Evolutionary conservation across 176 grass and related monocot genomes (phyloP).

Genomic region (Carex littledalei): DNA sequence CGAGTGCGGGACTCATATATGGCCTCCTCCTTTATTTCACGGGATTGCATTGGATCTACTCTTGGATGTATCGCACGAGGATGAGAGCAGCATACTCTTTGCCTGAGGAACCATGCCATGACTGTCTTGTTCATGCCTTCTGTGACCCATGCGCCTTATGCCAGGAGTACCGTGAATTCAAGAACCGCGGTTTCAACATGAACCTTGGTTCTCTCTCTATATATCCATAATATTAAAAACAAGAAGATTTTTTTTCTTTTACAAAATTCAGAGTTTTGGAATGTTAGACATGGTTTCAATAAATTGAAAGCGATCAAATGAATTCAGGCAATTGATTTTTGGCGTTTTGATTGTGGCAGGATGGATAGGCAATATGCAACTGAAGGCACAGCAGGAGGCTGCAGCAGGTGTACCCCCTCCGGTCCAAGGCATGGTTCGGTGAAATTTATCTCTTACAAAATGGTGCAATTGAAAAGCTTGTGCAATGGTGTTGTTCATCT

Average conservation of each 20-base stretch:
- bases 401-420: not conserved
- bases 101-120: slow-evolving; percentile 38
- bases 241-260: not conserved
- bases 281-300: not conserved
- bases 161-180: slow-evolving; percentile 73
- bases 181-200: slow-evolving; percentile 50
- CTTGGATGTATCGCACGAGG: slow-evolving; percentile 56
- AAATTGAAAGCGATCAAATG: not conserved
- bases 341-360: not conserved
- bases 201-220: slow-evolving; percentile 27
- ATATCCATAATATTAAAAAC: not conserved
- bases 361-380: slow-evolving; percentile 12
- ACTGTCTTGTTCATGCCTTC: slow-evolving; percentile 54
- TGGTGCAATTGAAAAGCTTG: slow-evolving; percentile 8
- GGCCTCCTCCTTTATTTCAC: slow-evolving; percentile 6
- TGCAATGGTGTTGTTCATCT: not conserved
- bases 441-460: not conserved
- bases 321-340: not conserved
- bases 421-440: slow-evolving; percentile 5
- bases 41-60: slow-evolving; percentile 33
- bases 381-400: not conserved
- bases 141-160: slow-evolving; percentile 49
- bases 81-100: slow-evolving; percentile 38
- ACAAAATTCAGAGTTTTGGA: not conserved
- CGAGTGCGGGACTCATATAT: slow-evolving; percentile 35